Conservation (phyloP, 441 rosid species). For the Manihot esculenta region DNA sequence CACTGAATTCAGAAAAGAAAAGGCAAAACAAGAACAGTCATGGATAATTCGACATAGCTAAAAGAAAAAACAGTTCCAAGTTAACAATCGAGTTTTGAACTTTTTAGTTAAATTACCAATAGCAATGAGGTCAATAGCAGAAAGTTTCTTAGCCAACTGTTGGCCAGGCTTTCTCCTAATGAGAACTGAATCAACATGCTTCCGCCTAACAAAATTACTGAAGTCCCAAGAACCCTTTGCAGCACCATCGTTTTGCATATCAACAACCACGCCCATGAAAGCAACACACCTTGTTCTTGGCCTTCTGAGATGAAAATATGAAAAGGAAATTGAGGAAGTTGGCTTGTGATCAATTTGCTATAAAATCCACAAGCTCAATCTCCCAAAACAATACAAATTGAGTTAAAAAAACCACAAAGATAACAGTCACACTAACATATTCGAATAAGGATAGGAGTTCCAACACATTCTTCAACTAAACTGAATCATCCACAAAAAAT, state of each 20-base stretch:
- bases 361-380: not conserved
- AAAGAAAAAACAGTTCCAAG: not conserved
- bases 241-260: constrained; percentile 41
- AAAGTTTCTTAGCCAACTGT: constrained; percentile 73
- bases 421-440: not conserved
- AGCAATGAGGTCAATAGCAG: constrained; percentile 74
- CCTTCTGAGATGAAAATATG: not conserved
- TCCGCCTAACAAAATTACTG: constrained; percentile 68
- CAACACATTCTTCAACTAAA: not conserved
- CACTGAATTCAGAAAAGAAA: not conserved
- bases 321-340: not conserved
- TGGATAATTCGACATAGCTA: not conserved
- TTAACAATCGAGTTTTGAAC: not conserved
- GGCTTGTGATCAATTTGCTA: not conserved
- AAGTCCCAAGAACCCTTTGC: constrained; percentile 33
- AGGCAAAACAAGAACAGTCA: not conserved
- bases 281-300: not conserved
- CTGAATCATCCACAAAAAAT: not conserved
- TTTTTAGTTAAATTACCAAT: constrained; percentile 48
- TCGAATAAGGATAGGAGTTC: not conserved
- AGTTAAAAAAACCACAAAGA: not conserved
- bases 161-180: constrained; percentile 22
- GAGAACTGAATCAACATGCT: constrained; percentile 77
- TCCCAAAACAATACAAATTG: not conserved
- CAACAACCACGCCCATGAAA: constrained; percentile 46